phyloP scores from a whole-genome alignment of 2,329 filamentous ascomycete species.

The Colletotrichum sp. region DNA sequence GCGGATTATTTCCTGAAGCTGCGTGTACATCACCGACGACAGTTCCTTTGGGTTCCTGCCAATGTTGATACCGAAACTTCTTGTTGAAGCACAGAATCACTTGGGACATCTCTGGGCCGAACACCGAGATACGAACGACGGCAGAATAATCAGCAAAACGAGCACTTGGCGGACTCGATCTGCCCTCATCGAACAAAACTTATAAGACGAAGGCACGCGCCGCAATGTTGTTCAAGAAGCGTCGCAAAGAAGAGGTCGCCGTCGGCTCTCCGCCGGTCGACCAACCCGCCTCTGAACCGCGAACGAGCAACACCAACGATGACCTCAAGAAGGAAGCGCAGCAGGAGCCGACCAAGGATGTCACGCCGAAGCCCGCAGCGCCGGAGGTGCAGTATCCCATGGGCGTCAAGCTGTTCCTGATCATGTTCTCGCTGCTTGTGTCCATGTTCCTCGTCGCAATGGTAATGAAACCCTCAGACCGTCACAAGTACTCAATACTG shows the following conservation, averaged over 20 bases:
- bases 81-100: background rate
- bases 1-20: background rate
- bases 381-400: slow-evolving; percentile 4
- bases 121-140: background rate
- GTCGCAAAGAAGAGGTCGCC: background rate
- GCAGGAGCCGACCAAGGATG: background rate
- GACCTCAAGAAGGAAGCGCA: background rate
- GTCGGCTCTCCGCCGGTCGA: background rate
- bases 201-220: background rate
- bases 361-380: background rate
- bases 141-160: background rate
- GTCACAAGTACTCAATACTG: background rate
- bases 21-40: background rate
- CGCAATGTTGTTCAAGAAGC: slow-evolving; percentile 13
- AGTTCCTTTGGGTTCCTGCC: background rate
- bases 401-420: slow-evolving; percentile 25
- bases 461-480: background rate
- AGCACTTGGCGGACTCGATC: background rate
- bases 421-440: slow-evolving; percentile 14
- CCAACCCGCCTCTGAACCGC: background rate
- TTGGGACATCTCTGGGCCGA: background rate
- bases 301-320: slow-evolving; percentile 10
- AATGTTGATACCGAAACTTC: rapidly evolving
- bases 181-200: background rate
- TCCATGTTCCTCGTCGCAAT: slow-evolving; percentile 22